Conservation (phyloP, 495 filamentous ascomycete species). For the Hyaloscypha variabilis region DNA sequence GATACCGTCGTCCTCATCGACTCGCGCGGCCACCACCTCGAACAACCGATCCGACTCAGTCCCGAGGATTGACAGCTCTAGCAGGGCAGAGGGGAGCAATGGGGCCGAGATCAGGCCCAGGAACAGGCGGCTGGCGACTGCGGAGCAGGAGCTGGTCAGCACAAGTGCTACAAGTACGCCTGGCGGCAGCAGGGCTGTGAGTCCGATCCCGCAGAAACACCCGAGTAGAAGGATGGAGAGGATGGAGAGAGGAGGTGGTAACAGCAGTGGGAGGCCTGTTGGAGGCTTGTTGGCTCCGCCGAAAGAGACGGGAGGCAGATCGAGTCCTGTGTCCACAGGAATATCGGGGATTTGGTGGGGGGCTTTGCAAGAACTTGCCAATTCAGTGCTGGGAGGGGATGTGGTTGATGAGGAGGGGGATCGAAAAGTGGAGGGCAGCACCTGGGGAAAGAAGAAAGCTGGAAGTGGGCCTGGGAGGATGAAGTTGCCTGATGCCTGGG, state of each 20-base stretch:
- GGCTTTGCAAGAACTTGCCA: conserved; percentile 36
- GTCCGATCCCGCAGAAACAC: conserved; percentile 30
- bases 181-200: conserved; percentile 25
- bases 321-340: conserved; percentile 7
- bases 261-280: conserved; percentile 23
- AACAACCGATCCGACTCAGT: conserved; percentile 3
- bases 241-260: conserved; percentile 5
- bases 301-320: conserved; percentile 23
- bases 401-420: conserved; percentile 12
- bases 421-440: not conserved
- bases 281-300: conserved; percentile 34
- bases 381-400: conserved; percentile 34
- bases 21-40: not conserved
- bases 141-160: conserved; percentile 29
- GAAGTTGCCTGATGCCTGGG: conserved; percentile 29
- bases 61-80: not conserved
- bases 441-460: conserved; percentile 11
- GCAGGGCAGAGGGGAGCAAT: not conserved
- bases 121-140: conserved; percentile 25
- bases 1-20: conserved; percentile 21
- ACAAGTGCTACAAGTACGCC: conserved; percentile 24
- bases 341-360: conserved; percentile 27
- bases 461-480: conserved; percentile 5
- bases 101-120: conserved; percentile 19
- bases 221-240: conserved; percentile 25